These are phyloP conservation scores for Candida krabiensis DNA, from an alignment of 805 yeast species.

Conservation along the genomic window DNA sequence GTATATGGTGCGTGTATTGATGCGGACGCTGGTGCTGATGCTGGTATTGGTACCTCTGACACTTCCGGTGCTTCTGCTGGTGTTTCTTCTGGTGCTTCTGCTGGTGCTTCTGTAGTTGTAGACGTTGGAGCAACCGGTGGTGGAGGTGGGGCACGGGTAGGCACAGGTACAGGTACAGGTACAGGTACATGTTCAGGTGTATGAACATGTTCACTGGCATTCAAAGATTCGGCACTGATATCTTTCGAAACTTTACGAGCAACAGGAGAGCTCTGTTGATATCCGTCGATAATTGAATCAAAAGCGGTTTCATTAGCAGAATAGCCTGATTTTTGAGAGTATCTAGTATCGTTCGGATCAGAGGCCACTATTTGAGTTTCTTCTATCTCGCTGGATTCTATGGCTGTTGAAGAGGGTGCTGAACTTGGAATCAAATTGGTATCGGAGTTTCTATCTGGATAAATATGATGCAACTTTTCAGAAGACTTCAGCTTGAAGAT, in stretches of 20 bases:
- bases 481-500: neutral
- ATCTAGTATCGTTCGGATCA: neutral
- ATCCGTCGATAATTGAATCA: constrained; percentile 18
- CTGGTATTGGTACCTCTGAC: too few species aligned
- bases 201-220: too few species aligned
- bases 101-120: too few species aligned
- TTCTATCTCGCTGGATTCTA: neutral
- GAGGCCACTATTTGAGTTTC: neutral
- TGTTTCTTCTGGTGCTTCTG: too few species aligned
- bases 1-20: neutral
- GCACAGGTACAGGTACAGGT: too few species aligned
- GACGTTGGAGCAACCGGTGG: too few species aligned
- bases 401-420: too few species aligned
- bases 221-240: neutral
- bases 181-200: too few species aligned
- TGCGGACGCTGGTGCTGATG: neutral
- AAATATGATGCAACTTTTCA: neutral
- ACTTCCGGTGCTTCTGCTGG: neutral
- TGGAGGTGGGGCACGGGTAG: too few species aligned
- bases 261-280: constrained; percentile 5
- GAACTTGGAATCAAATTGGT: too few species aligned
- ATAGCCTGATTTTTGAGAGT: neutral
- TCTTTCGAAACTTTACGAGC: neutral
- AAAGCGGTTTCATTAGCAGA: constrained; percentile 11
- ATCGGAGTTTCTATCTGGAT: neutral